Percentiles rank a stretch among this genome's conserved stretches.
These are phyloP conservation scores for Physcomitrellopsis africana DNA, from an alignment of 225 moss, liverwort and hornwort genomes.

Conservation along the genomic window DNA sequence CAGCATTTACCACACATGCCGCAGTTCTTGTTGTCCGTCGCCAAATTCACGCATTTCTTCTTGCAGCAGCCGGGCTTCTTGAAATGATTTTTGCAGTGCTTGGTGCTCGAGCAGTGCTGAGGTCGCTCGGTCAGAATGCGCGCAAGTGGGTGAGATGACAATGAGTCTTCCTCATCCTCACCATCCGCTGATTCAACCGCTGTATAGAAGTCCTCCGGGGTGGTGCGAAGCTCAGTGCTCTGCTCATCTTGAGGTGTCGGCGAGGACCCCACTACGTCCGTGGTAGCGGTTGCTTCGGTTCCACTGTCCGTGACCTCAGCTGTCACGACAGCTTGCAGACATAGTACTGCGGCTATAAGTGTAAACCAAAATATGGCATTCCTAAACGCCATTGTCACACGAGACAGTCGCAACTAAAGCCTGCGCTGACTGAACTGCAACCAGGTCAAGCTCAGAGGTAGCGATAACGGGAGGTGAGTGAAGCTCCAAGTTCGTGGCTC, in stretches of 20 bases:
- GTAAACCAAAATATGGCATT: neutral
- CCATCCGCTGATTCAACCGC: too few species aligned
- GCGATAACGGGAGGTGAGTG: too few species aligned
- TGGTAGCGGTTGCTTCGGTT: neutral
- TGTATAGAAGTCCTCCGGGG: neutral
- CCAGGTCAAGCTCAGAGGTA: too few species aligned
- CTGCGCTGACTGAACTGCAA: too few species aligned
- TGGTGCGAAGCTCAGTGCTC: neutral
- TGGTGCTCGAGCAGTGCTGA: neutral
- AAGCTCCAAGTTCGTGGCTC: too few species aligned
- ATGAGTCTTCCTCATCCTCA: neutral
- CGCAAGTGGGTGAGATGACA: neutral
- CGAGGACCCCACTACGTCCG: neutral
- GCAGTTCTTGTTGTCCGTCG: neutral
- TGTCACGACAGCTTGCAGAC: conserved; percentile 18
- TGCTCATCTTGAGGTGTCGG: neutral
- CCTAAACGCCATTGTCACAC: neutral
- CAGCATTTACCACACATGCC: neutral
- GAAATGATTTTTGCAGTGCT: neutral
- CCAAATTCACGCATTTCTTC: neutral
- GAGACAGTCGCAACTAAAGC: too few species aligned
- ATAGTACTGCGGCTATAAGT: conserved; percentile 7
- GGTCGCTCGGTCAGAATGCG: neutral
- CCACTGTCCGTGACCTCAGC: neutral
- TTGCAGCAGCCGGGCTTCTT: neutral